phyloP scores from a whole-genome alignment of 768 basidiomycete genomes.

The Kwoniella heveanensis region DNA sequence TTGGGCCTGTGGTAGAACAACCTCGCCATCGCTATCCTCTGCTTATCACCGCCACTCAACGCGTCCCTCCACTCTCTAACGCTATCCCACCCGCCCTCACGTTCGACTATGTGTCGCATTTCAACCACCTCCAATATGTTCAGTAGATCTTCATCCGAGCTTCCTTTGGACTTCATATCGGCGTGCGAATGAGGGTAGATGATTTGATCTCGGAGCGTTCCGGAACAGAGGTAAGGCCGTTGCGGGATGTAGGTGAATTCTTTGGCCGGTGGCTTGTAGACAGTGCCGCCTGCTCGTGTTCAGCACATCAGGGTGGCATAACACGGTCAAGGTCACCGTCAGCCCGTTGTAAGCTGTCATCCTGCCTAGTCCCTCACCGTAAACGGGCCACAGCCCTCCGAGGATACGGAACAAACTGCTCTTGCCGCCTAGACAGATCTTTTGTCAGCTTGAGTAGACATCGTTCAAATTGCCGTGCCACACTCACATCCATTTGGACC shows the following conservation, averaged over 20 bases:
- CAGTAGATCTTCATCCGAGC: slow-evolving; percentile 74
- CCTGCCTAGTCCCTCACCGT: slow-evolving; percentile 58
- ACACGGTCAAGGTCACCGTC: too few relatives aligned
- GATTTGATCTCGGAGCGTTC: slow-evolving; percentile 92
- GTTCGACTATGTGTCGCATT: slow-evolving; percentile 81
- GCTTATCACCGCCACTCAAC: slow-evolving; percentile 92
- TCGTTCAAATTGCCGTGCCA: background rate
- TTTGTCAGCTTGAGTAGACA: background rate
- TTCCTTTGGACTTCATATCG: slow-evolving; percentile 77
- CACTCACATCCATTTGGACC: slow-evolving; percentile 76
- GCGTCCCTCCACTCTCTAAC: slow-evolving; percentile 92
- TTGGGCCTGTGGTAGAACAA: slow-evolving; percentile 94
- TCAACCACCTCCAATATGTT: slow-evolving; percentile 74
- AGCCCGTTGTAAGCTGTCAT: background rate
- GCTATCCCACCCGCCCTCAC: slow-evolving; percentile 94
- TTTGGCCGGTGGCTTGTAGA: slow-evolving; percentile 82
- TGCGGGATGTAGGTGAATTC: slow-evolving; percentile 96
- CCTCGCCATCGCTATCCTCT: slow-evolving; percentile 94
- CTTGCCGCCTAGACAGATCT: slow-evolving; percentile 49
- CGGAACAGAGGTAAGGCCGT: slow-evolving; percentile 88
- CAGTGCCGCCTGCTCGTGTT: slow-evolving; percentile 63
- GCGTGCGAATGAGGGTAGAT: slow-evolving; percentile 86
- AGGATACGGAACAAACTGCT: slow-evolving; percentile 94
- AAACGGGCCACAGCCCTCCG: slow-evolving; percentile 93
- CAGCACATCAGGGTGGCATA: too few relatives aligned